Evolutionary conservation across 805 yeast species (phyloP), one percentile per base, ranked within the genome.

Genomic region (Deakozyma indianensis): DNA sequence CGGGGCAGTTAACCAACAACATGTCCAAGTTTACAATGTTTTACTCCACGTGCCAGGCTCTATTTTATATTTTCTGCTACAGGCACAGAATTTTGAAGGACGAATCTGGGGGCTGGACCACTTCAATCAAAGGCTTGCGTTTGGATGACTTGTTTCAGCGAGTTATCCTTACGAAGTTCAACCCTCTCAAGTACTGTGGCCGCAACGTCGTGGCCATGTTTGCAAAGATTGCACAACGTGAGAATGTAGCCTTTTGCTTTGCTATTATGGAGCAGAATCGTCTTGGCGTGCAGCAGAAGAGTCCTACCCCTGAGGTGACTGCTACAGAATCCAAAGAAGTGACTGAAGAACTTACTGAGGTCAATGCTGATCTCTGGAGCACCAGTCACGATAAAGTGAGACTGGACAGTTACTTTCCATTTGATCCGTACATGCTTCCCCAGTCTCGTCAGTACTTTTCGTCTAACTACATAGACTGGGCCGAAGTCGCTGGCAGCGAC

Each of bases 381-480:
- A 75, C 77, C 46, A 79, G 79, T 56, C 88, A 83, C 57, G 95
- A 87, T 57, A 86, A 84, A 56, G 72, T 83, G 52, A 94, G 86
- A 56, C 68, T 90, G 44, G 96, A 88, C 60, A 87, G 92, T n/a
- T 90, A 86, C 60, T 90, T 90, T 63, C 98, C 98, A 11, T 90
- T 84, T 60, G 97, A 90, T 66, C 98, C 98, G 1, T 63, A 92
- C 50, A 75, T 83, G 43, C 70, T 90, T 50, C 81, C 79, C 41
- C 63, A 63, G 9, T 74, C 84, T 42, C 76, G 78, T 54, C 60
- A 64, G 35, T 59, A 76, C 27, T 64, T 92, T 46, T 66, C 70
- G 25, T 68, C 64, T 3, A 70, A 71, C 48, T 83, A 78, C 56
- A 77, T 88, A 23, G 92, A 87, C 55, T 90, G 97, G 97, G 72